Base-by-base conservation (phyloP, 176 grass and related monocot species). In the Rhipidocladum racemiflorum region DNA sequence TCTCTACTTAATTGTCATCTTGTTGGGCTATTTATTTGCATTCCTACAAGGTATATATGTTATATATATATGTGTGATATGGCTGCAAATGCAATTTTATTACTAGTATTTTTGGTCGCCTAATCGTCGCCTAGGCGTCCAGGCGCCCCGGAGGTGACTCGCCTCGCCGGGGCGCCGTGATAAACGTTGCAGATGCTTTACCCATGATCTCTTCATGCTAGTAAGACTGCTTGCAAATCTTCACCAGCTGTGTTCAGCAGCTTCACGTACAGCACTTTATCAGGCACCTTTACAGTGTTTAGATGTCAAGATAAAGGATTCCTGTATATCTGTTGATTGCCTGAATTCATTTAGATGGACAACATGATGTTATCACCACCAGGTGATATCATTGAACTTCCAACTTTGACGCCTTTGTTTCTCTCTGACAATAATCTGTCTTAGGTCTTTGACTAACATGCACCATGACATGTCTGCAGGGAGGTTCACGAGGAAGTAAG, bases 401-500 rank as follows among this genome's bases (percentile, higher is more conserved):
- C 16, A 11, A 59, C 38, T 17, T 38, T 7, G 57, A 48, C 6
- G 11, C 13, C 7, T 48, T 24, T 42, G 29, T 76, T 69, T 89
- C 18, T 27, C 30, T 17, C 28, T 51, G 12, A 60, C 1, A 79
- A 61, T 74, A 61, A 61, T 77, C 9, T 78, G 50, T 72, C 44
- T 24, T 34, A 67, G 42, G 18, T 71, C n/a, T 79, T 85, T 48
- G 53, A 83, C 63, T 88, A 56, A 88, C 39, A 80, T 40, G 16
- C 4, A 57, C 18, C 36, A 36, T 75, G 27, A 6, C 43, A 71
- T 67, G 60, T 83, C 69, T 70, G 48, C 75, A 98, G 96, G 89
- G 96, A 98, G 85, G 88, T 98, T 83, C 96, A 98, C 54, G 91
- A 91, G 79, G 96, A 98, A 84, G 96, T 86, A 45, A 95, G 76